Base-by-base conservation (phyloP, 2,329 filamentous ascomycete genomes). In the Chrysosphaeria jannelii region DNA sequence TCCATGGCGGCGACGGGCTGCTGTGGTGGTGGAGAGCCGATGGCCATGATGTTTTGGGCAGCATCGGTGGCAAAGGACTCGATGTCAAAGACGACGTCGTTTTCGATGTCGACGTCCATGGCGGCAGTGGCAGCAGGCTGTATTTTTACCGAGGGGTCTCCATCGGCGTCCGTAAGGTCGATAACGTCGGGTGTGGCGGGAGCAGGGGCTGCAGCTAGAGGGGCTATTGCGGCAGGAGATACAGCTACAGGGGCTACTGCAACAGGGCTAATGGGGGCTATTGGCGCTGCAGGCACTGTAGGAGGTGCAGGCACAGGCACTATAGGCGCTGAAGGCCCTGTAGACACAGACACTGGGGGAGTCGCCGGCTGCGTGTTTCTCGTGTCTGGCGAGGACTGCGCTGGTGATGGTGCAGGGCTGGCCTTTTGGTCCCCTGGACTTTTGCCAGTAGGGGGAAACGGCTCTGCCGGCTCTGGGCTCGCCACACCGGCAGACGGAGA, bases 41-140 rank as follows among this genome's bases (percentile, higher is more conserved):
- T 29, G n/a, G n/a, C n/a, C 16, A 35, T 24, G 10, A 35, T 21
- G n/a, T 35, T 34, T 21, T 38, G 35, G 10, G 28, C 32, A 4
- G 39, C 37, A 6, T 34, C 34, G 4, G 29, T 29, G 5, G 41
- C 43, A 34, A 55, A 53, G 8, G 43, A 43, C 3, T 48, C 36
- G 8, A 53, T 36, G 25, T 55, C 51, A 31, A 56, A 53, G 4
- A 46, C 41, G 5, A 42, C 36, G 27, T 48, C 48, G 13, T 30
- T n/a, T n/a, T n/a, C n/a, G n/a, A n/a, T n/a, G n/a, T n/a, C n/a
- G n/a, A n/a, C n/a, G n/a, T n/a, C n/a, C n/a, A n/a, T n/a, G n/a
- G n/a, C n/a, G n/a, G n/a, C n/a, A n/a, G n/a, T n/a, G n/a, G n/a
- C n/a, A n/a, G n/a, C n/a, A n/a, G 30, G 3, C 24, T 21, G 20